Percentiles rank a stretch among this genome's conserved stretches.
phyloP scores from a whole-genome alignment of 768 basidiomycete genomes.

The Galerina marginata region DNA sequence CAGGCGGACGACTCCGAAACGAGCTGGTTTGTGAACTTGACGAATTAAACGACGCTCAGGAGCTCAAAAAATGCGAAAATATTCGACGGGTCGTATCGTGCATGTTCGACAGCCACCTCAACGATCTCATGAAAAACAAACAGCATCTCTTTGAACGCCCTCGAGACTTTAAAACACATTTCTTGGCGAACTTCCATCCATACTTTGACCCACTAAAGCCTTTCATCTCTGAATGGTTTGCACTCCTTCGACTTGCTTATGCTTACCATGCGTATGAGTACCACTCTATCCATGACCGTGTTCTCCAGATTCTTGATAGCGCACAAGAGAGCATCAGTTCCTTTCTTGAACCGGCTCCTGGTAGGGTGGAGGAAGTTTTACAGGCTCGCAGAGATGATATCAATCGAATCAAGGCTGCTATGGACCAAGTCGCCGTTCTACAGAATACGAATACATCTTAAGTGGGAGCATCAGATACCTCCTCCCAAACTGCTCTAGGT shows the following conservation, averaged over 20 bases:
- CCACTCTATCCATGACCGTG: conserved; percentile 1
- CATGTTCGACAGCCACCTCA: background rate
- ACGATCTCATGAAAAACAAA: background rate
- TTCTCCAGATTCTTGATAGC: conserved; percentile 9
- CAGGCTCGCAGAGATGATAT: too few species aligned
- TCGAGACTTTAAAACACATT: background rate
- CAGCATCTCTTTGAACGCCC: background rate
- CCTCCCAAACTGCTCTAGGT: too few species aligned
- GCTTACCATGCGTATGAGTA: conserved; percentile 2
- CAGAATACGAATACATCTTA: too few species aligned
- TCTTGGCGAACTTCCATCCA: conserved; percentile 9
- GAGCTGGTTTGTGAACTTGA: background rate
- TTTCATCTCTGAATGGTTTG: conserved; percentile 3
- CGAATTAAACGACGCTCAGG: background rate
- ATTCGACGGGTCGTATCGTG: background rate
- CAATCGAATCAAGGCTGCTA: too few species aligned
- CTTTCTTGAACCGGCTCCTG: too few species aligned
- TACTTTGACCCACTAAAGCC: conserved; percentile 1
- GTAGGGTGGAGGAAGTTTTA: too few species aligned
- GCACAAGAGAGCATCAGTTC: background rate
- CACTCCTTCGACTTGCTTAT: conserved; percentile 6
- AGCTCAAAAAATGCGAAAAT: background rate
- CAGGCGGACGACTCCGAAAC: conserved; percentile 1
- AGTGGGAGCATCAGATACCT: too few species aligned
- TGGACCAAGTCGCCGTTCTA: too few species aligned